Percentiles rank a stretch among this genome's conserved stretches.
Evolutionary conservation across 805 yeast genomes (phyloP).

Genomic region (Maudiozyma turicensis): DNA sequence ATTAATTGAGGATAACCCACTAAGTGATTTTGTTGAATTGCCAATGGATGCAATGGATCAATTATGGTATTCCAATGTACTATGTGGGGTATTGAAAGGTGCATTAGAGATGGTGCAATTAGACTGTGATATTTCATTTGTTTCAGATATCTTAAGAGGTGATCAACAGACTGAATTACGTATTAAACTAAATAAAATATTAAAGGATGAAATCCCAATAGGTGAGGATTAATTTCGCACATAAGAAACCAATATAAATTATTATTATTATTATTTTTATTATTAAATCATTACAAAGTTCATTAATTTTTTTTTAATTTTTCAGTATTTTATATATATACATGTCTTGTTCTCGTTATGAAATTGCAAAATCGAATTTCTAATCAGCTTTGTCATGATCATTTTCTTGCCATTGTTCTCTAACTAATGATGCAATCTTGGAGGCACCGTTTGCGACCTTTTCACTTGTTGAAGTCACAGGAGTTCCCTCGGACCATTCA

Average conservation of each 20-base stretch:
- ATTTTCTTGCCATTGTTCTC: constrained; percentile 20
- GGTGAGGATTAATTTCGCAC: constrained; percentile 62
- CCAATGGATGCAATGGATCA: constrained; percentile 71
- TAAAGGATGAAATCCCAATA: constrained; percentile 93
- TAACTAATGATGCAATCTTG: constrained; percentile 18
- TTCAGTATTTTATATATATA: neutral
- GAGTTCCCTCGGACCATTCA: constrained; percentile 3
- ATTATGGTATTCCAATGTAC: constrained; percentile 86
- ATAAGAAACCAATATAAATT: no score
- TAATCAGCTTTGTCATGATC: constrained; percentile 15
- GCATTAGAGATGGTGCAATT: constrained; percentile 93
- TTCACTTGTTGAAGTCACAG: constrained; percentile 1
- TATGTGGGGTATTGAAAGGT: constrained; percentile 85
- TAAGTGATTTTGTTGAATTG: constrained; percentile 89
- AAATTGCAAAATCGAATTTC: neutral
- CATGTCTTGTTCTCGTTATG: neutral
- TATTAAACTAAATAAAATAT: constrained; percentile 55
- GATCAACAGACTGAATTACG: constrained; percentile 73
- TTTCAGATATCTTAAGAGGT: constrained; percentile 74
- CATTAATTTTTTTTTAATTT: neutral
- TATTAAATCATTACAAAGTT: neutral
- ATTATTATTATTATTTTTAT: no score
- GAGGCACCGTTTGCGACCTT: constrained; percentile 7
- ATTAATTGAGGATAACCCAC: constrained; percentile 73
- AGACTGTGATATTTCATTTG: constrained; percentile 74